phyloP scores from a whole-genome alignment of 1,139 yeast species.

The Hemisphaericaspora xylanilytica region DNA sequence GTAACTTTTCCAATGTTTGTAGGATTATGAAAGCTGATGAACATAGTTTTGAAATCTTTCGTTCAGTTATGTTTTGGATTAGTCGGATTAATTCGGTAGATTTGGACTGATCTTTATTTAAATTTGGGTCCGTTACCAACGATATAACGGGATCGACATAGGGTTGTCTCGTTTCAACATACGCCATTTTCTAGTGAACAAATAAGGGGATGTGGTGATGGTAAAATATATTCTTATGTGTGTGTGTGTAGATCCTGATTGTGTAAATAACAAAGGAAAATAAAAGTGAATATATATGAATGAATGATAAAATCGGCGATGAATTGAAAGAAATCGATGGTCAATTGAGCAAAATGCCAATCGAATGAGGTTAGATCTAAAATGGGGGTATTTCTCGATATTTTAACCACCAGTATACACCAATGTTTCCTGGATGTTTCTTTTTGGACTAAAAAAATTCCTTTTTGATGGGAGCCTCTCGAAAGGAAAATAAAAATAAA shows the following conservation, averaged over 20 bases:
- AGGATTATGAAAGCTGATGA: constrained; percentile 47
- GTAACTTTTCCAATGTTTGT: constrained; percentile 50
- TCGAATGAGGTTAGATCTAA: too few species aligned
- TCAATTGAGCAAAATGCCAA: too few species aligned
- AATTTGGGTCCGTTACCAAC: constrained; percentile 48
- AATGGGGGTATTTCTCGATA: too few species aligned
- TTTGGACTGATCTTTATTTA: constrained; percentile 44
- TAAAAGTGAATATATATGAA: too few species aligned
- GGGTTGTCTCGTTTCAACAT: constrained; percentile 15
- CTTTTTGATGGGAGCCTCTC: too few species aligned
- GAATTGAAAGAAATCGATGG: too few species aligned
- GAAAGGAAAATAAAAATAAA: too few species aligned
- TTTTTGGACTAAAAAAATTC: too few species aligned
- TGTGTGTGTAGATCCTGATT: background rate
- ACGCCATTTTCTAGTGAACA: constrained; percentile 13
- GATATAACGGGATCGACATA: constrained; percentile 50
- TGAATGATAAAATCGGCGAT: too few species aligned
- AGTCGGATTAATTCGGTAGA: constrained; percentile 38
- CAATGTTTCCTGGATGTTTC: too few species aligned
- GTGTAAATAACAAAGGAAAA: too few species aligned
- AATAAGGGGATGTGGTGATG: background rate
- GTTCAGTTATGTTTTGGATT: constrained; percentile 44
- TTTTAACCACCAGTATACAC: too few species aligned
- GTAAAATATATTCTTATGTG: background rate
- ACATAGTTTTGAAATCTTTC: constrained; percentile 50